phyloP scores from a whole-genome alignment of 345 rosid species.

The Diplotaxis tenuifolia region DNA sequence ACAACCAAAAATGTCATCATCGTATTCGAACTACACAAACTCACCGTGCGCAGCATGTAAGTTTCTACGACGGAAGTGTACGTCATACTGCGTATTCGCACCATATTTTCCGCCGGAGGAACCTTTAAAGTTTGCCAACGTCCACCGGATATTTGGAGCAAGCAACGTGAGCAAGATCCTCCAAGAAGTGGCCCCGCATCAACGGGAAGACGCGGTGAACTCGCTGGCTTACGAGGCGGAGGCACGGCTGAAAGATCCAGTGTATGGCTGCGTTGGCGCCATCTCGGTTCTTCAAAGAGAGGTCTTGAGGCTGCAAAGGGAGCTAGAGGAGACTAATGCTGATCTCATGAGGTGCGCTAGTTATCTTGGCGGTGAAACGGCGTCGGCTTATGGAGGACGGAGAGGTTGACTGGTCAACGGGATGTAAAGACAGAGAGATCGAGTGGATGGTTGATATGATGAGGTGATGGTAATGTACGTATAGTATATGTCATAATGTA shows the following conservation, averaged over 20 bases:
- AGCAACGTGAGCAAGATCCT: slow-evolving; percentile 70
- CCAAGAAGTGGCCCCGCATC: slow-evolving; percentile 55
- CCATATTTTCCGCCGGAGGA: slow-evolving; percentile 74
- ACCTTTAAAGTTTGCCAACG: slow-evolving; percentile 63
- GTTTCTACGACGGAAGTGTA: slow-evolving; percentile 60
- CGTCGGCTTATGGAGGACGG: slow-evolving; percentile 34
- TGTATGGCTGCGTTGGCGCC: slow-evolving; percentile 70
- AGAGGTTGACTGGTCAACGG: slow-evolving; percentile 24
- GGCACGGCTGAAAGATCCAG: slow-evolving; percentile 67
- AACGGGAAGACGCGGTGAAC: slow-evolving; percentile 63
- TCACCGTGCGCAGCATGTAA: slow-evolving; percentile 79
- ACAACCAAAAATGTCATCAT: slow-evolving; percentile 33
- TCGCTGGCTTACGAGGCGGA: slow-evolving; percentile 73
- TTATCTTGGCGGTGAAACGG: slow-evolving; percentile 28
- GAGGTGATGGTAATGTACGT: slow-evolving; percentile 3
- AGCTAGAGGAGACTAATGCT: slow-evolving; percentile 64
- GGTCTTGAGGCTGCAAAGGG: slow-evolving; percentile 55
- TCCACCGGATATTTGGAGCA: slow-evolving; percentile 74
- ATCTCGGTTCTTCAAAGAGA: slow-evolving; percentile 65
- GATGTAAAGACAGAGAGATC: slow-evolving; percentile 1
- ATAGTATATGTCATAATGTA: background rate
- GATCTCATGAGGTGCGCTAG: slow-evolving; percentile 49
- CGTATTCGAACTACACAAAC: slow-evolving; percentile 49
- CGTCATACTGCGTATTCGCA: slow-evolving; percentile 58
- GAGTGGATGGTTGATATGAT: slow-evolving; percentile 17